Base-by-base conservation (phyloP, 805 yeast species). In the Komagataella mondaviorum region DNA sequence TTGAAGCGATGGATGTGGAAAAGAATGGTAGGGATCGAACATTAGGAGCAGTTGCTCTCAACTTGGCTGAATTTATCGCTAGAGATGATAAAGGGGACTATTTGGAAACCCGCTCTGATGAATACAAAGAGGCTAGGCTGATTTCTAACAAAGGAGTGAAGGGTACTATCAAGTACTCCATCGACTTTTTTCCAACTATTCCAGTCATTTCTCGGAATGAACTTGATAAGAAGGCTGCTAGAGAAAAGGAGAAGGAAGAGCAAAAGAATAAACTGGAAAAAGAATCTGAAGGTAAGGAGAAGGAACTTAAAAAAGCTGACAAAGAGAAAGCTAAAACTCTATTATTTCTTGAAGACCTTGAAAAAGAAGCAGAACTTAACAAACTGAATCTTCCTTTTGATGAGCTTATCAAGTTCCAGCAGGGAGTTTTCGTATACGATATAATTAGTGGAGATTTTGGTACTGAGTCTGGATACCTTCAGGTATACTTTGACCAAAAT, bases 1-100 rank as follows among this genome's bases (percentile, higher is more conserved):
- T 93, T 52, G 98, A 93, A 63, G 95, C 82, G 6, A 86, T 93
- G 96, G 98, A 93, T 68, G 85, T 85, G 39, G 91, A 90, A 68
- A 76, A 76, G 53, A 75, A 70, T 51, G 78, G 84, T n/a, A 78
- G 80, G 46, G 99, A 93, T 66, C 80, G 96, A 60, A 78, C 95
- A 4, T 75, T 93, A 49, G 99, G 99, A 51, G 76, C 83, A 2
- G 83, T 87, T 68, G 83, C 82, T 59, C 68, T 93, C 18, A 78
- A 80, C 59, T 71, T 87, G 55, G 71, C 73, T 51, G 87, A 82
- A 23, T 69, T 88, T 58, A 80, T 91, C 62, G 76, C 77, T 55
- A 82, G 77, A 61, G 71, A 84, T 54, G 96, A 86, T 51, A 70
- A 73, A 53, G 84, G 83, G 49, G 65, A 71, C 48, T 81, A 81